Evolutionary conservation across 768 basidiomycete genomes (phyloP), one percentile per base, ranked within the genome.

Genomic region (Harrya chromipes): DNA sequence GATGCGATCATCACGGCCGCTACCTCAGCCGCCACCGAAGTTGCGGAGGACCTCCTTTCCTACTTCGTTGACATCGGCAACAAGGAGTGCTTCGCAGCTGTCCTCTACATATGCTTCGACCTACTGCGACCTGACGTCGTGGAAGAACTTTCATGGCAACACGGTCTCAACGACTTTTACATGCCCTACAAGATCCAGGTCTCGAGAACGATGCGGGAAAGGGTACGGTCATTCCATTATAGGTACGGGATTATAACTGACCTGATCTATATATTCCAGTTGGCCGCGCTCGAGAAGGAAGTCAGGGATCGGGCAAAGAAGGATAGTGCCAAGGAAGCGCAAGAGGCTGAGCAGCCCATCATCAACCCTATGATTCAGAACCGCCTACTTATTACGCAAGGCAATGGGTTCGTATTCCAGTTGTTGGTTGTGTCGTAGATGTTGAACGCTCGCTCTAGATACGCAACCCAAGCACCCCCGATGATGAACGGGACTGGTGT

Each of bases 21-120:
- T 0, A 73, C 77, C n/a, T 97, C 94, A 2, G 75, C 62, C 27
- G 85, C 82, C n/a, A 87, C 80, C 3, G 90, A 97, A 49, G 87
- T 98, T 27, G 90, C 94, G 4, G 95, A 99, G 69, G 97, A 98
- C 43, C 77, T 98, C 16, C 76, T 98, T 21, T 86, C 87, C 4
- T 98, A 98, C 75, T 99, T 98, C 65, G 94, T 97, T 49, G 90
- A 93, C 70, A 97, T 99, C 56, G 97, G 97, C 29, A 95, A 95
- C 79, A 94, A 94, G 72, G 97, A 99, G 66, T 95, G 93, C 70
- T 99, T 95, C 69, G 87, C 92, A 0, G 91, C 88, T 1, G 74
- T 87, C 54, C 81, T 98, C 20, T 98, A 84, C 59, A 80, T 88
- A 45, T 97, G 94, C 74, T 99, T 94, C 74, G 95, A 99, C 71